These are phyloP conservation scores for Nicotiana attenuata DNA, from an alignment of 257 asterid species.

Conservation along the genomic window DNA sequence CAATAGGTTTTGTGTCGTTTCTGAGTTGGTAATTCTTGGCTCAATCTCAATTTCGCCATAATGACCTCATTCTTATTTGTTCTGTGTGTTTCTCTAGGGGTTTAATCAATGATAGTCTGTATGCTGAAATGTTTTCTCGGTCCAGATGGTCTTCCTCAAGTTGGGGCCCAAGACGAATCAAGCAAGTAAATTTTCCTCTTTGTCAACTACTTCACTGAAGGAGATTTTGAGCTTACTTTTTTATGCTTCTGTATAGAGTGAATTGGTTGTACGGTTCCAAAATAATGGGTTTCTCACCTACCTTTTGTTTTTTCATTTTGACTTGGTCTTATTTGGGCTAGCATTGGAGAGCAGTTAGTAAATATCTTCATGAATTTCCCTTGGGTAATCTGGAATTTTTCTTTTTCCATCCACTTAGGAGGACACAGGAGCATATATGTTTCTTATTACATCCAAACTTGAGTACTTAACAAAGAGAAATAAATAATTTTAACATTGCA, in stretches of 20 bases:
- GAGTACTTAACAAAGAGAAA: too few species aligned
- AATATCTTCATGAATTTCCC: neutral
- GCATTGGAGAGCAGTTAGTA: neutral
- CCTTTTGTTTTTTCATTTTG: neutral
- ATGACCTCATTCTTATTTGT: neutral
- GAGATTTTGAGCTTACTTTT: neutral
- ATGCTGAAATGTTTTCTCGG: conserved; percentile 76
- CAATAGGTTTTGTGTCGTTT: neutral
- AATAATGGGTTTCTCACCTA: neutral
- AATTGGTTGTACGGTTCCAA: neutral
- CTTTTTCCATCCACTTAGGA: too few species aligned
- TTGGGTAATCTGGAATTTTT: too few species aligned
- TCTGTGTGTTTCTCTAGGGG: conserved; percentile 43
- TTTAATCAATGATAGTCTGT: conserved; percentile 68
- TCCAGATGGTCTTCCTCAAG: conserved; percentile 92
- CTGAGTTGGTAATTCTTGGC: neutral
- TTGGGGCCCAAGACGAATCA: conserved; percentile 94
- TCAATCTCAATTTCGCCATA: neutral
- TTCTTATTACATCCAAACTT: too few species aligned
- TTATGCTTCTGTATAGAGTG: neutral
- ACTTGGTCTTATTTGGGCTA: neutral
- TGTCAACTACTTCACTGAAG: neutral
- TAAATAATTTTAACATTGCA: too few species aligned
- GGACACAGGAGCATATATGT: too few species aligned
- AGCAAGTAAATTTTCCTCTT: conserved; percentile 44